Evolutionary conservation across 352 stramenopile genomes (phyloP).

Genomic region (Pythium insidiosum): DNA sequence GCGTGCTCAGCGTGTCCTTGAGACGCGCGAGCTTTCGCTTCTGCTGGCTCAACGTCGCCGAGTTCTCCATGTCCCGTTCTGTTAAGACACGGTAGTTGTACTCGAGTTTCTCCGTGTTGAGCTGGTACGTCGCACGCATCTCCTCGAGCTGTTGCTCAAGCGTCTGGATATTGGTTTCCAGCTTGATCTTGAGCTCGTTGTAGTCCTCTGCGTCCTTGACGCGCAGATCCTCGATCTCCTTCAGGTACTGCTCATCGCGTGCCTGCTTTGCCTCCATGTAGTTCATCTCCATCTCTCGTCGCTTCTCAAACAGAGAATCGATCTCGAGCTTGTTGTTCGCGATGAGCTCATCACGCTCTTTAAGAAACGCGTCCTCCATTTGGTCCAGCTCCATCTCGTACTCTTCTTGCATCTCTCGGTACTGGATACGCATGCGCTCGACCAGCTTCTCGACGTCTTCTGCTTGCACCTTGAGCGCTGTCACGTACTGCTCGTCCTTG

Average conservation of each 20-base stretch:
- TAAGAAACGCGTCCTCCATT: slow-evolving; percentile 92
- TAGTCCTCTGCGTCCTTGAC: slow-evolving; percentile 92
- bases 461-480: slow-evolving; percentile 82
- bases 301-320: slow-evolving; percentile 89
- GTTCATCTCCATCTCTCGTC: slow-evolving; percentile 89
- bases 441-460: slow-evolving; percentile 89
- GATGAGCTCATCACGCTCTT: slow-evolving; percentile 88
- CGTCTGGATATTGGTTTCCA: slow-evolving; percentile 95
- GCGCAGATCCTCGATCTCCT: slow-evolving; percentile 89
- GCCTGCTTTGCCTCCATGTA: slow-evolving; percentile 91
- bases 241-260: slow-evolving; percentile 82
- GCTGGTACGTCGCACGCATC: slow-evolving; percentile 92
- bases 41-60: slow-evolving; percentile 85
- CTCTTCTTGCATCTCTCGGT: slow-evolving; percentile 89
- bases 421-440: slow-evolving; percentile 86
- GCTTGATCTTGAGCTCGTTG: slow-evolving; percentile 95
- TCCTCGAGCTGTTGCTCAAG: slow-evolving; percentile 95
- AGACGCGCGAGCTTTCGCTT: slow-evolving; percentile 91
- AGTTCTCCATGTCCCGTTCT: slow-evolving; percentile 94
- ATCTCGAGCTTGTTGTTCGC: slow-evolving; percentile 87
- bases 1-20: slow-evolving; percentile 86
- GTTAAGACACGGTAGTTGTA: slow-evolving; percentile 95
- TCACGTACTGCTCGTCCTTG: slow-evolving; percentile 95
- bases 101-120: slow-evolving; percentile 96
- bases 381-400: slow-evolving; percentile 91